phyloP scores from a whole-genome alignment of 192 early-diverging fungal species.

The Coemansia furcata region DNA sequence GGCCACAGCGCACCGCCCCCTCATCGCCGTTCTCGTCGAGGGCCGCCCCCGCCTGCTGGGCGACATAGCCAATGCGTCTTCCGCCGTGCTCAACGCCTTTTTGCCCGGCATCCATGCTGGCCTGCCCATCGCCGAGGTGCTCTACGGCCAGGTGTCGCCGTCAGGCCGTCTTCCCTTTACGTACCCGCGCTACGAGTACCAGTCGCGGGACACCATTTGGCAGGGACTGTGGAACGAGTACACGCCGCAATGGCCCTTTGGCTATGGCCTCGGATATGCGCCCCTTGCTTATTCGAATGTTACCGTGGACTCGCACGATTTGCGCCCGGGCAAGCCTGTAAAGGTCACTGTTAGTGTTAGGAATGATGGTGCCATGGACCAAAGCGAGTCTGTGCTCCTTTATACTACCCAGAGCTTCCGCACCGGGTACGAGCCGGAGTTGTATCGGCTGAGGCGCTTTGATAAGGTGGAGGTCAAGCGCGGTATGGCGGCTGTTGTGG shows the following conservation, averaged over 20 bases:
- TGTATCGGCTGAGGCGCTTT: conserved; percentile 56
- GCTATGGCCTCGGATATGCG: conserved; percentile 58
- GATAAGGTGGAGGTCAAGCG: conserved; percentile 36
- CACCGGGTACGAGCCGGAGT: conserved; percentile 56
- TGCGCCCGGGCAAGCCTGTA: conserved; percentile 19
- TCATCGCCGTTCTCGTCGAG: conserved; percentile 55
- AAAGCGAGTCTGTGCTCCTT: conserved; percentile 56
- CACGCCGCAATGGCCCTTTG: conserved; percentile 58
- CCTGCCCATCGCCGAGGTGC: conserved; percentile 56
- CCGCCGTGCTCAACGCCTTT: conserved; percentile 54
- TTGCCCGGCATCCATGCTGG: conserved; percentile 62
- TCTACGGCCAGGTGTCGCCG: conserved; percentile 59
- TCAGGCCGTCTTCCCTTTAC: conserved; percentile 60
- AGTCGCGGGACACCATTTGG: conserved; percentile 46
- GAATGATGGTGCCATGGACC: conserved; percentile 45
- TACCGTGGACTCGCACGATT: background rate
- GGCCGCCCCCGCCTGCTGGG: conserved; percentile 58
- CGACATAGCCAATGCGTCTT: conserved; percentile 36
- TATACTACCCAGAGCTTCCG: conserved; percentile 56
- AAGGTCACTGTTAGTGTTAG: conserved; percentile 39
- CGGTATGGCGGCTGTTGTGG: conserved; percentile 10
- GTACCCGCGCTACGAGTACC: conserved; percentile 54
- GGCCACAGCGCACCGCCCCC: conserved; percentile 14
- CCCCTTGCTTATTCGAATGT: conserved; percentile 52
- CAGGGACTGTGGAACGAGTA: conserved; percentile 46